Evolutionary conservation across 306 rosid species (phyloP), one percentile per base, ranked within the genome.

Genomic region (Quercus cerris): DNA sequence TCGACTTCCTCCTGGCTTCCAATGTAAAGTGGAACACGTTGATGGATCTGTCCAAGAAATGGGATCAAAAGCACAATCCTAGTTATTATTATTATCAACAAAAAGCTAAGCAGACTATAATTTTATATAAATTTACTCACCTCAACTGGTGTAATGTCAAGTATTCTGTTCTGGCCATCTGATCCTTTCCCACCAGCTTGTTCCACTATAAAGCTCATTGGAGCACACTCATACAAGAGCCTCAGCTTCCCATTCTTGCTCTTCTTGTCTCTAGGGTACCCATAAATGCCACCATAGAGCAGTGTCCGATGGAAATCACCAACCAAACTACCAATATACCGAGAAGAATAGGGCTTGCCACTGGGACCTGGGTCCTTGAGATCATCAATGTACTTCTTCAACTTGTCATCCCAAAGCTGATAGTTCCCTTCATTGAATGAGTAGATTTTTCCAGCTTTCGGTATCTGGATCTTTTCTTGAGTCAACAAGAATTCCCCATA

Each of bases 141-240:
- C 86, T 96, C 99, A 11, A 23, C 64, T 18, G 97, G 99, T 74
- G 81, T 79, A 76, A 96, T 96, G 86, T 96, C 99, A 17, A 96
- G 99, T 71, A 96, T 80, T 88, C 99, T 91, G 19, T 85, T 82
- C 74, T 85, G 82, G 17, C 99, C 98, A 79, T 96, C 99, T 14
- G 98, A 93, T 54, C 98, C 99, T 85, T 96, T 96, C 54, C 99
- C 99, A 3, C 99, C 99, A 46, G 99, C 99, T 57, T 96, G 98
- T 86, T 96, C 99, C 54, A 87, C 99, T 30, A 96, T 91, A 74
- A 90, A 96, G 75, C 99, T 96, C 99, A 96, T 96, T 5, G 99
- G 99, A 67, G 99, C 99, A 72, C 99, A 96, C 80, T 96, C 99
- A 81, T 96, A 96, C 12, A 96, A 66, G 1, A 96, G 90, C 90